Evolutionary conservation across 371 early-diverging fungal species (phyloP), one percentile per base, ranked within the genome.

Genomic region (Rhizopus stolonifer): DNA sequence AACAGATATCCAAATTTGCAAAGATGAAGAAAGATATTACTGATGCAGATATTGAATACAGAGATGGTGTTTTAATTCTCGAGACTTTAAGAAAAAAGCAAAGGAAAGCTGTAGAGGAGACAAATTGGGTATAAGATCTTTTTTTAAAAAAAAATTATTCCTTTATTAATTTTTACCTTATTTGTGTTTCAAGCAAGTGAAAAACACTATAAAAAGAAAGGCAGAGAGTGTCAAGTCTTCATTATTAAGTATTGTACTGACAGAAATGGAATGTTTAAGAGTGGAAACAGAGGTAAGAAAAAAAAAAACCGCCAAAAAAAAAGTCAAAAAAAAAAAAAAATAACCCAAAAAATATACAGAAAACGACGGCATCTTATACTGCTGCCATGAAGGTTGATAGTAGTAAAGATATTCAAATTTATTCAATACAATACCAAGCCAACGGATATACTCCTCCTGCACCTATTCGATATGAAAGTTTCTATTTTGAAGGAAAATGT

Each of bases 41-140:
- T 15, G 79, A 79, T 29, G 75, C 80, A 34, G 84, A 82, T 72
- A 70, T 19, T 31, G 81, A 81, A 43, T 84, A 84, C 53, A 67
- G 81, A 52, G 69, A 68, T 49, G 77, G 79, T 55, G 74, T 84
- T 43, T 58, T 79, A 4, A 36, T 38, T 0, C 52, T 84, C 19
- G 84, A 84, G 48, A 56, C 49, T 7, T 69, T 72, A 34, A 65
- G 83, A 42, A 64, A 72, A 25, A 68, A 70, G 29, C 84, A 80
- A 34, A 65, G 66, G 9, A 62, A 67, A 11, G 50, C 57, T 10
- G 65, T 64, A 2, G 72, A 70, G 2, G 50, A 50, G 26, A 67
- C 75, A 4, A 68, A 66, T 42, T 66, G 67, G 55, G 82, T 80
- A 66, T 24, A 14, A 29, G 15, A 36, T 36, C 6, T n/a, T 7